Percentiles rank a stretch among this genome's conserved stretches.
These are phyloP conservation scores for Leucaena leucocephala DNA, from an alignment of 306 rosid species.

Conservation along the genomic window DNA sequence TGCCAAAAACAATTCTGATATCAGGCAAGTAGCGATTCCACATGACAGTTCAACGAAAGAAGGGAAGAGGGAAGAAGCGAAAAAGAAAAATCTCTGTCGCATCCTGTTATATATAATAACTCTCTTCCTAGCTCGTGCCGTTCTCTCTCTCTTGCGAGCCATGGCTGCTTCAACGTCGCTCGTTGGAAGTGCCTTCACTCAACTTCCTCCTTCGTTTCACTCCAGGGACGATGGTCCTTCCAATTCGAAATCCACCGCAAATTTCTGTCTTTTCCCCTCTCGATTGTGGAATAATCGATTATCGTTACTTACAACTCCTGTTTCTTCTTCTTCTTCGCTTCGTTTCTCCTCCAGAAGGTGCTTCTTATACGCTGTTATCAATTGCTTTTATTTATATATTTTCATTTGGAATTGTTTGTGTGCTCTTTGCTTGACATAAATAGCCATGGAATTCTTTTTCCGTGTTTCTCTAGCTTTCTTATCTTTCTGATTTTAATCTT, in stretches of 20 bases:
- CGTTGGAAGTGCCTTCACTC: constrained; percentile 39
- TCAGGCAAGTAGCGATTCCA: constrained; percentile 9
- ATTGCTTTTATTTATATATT: background rate
- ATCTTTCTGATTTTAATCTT: background rate
- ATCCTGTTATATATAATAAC: background rate
- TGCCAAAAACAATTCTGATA: background rate
- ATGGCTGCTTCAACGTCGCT: constrained; percentile 42
- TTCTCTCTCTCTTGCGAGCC: background rate
- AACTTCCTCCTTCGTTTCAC: constrained; percentile 2
- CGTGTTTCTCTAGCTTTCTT: background rate
- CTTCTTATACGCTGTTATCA: background rate
- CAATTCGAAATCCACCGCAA: background rate
- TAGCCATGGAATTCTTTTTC: background rate
- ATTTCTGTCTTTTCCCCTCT: constrained; percentile 13
- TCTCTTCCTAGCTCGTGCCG: background rate
- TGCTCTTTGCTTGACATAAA: background rate
- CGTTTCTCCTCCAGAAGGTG: constrained; percentile 46
- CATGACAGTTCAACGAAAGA: background rate
- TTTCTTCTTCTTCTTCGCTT: constrained; percentile 32
- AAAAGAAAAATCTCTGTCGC: background rate
- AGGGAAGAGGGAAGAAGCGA: background rate
- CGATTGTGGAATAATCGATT: constrained; percentile 37
- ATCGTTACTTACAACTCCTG: constrained; percentile 22
- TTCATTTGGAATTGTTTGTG: background rate
- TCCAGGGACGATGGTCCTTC: background rate